Evolutionary conservation across 1,139 yeast genomes (phyloP).

Genomic region (Kodamaea alishanica): DNA sequence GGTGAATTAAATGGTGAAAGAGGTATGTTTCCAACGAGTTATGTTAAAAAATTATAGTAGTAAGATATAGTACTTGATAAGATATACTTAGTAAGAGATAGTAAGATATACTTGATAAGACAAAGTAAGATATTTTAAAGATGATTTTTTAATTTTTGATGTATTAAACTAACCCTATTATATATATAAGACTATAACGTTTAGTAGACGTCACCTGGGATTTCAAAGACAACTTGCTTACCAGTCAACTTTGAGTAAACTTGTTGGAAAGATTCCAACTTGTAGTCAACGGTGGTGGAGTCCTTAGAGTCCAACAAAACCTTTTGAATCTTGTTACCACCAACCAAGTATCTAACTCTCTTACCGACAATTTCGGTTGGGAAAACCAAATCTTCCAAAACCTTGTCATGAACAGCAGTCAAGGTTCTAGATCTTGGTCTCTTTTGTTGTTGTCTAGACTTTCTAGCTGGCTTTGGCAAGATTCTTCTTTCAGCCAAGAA

Average conservation of each 20-base stretch:
- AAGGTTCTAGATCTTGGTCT: conserved; percentile 99
- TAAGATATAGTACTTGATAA: too few species aligned
- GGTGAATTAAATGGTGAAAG: conserved; percentile 73
- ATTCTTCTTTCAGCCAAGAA: conserved; percentile 99
- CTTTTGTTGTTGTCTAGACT: conserved; percentile 91
- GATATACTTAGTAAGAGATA: not conserved
- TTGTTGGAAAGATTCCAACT: conserved; percentile 99
- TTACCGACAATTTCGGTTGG: conserved; percentile 99
- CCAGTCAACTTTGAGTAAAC: conserved; percentile 98
- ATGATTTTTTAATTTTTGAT: too few species aligned
- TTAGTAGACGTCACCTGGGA: conserved; percentile 65
- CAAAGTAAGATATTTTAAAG: too few species aligned
- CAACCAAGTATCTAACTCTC: conserved; percentile 98
- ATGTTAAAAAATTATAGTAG: conserved; percentile 45
- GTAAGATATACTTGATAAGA: too few species aligned
- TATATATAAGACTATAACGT: too few species aligned
- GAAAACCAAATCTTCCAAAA: conserved; percentile 98
- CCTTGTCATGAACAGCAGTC: conserved; percentile 97
- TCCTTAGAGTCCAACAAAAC: conserved; percentile 98
- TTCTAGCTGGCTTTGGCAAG: conserved; percentile 94
- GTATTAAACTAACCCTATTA: conserved; percentile 6
- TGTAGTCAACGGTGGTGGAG: conserved; percentile 95
- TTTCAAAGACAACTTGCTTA: conserved; percentile 98
- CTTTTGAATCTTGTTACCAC: conserved; percentile 98
- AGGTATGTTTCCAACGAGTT: conserved; percentile 83